Evolutionary conservation across 192 early-diverging fungal genomes (phyloP), one percentile per base, ranked within the genome.

Genomic region (Allomyces macrogynus): DNA sequence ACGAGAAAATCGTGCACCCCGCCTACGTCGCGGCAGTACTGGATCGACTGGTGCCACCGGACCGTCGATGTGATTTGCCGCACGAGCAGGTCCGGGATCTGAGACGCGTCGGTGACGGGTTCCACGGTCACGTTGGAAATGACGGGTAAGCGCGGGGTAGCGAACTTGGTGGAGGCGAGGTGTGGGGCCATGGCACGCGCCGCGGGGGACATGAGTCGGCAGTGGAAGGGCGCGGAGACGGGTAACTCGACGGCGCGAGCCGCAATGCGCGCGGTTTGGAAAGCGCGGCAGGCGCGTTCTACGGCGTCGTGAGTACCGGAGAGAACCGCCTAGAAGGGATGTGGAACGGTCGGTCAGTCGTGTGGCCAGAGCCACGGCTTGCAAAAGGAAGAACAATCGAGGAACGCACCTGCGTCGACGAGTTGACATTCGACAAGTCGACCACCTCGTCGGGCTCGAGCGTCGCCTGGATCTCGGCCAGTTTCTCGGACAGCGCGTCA

Each of bases 191-290:
- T 87, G 23, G 71, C 77, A 43, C 82, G 77, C 1, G 87, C 87
- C 7, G 92, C 95, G 23, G 89, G 86, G 32, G 77, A 77, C 95
- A 97, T 95, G 64, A 97, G 72, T 43, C 75, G 81, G 74, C 92
- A 95, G 75, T 97, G 95, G 68, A 97, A 97, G 3, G 95, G 95
- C 23, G 92, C 95, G 73, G 92, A 95, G 10, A 97, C 95, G 0
- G 92, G 92, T 49, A 97, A 68, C 60, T 88, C 84, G 7, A 97
- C 78, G 22, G 91, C 85, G 25, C 95, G 81, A 25, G 89, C 89
- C 5, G 95, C 90, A 61, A 89, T 83, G 25, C 86, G 84, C 65
- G 81, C 79, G 22, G 80, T 75, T 72, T 95, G 95, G 24, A 97
- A 78, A 40, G 86, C 74, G 14, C 81, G 77, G 54, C 86, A 84